Percentiles rank a stretch among this genome's conserved stretches.
Evolutionary conservation across 1,284 basidiomycete genomes (phyloP).

Genomic region (Cutaneotrichosporon cavernicola): DNA sequence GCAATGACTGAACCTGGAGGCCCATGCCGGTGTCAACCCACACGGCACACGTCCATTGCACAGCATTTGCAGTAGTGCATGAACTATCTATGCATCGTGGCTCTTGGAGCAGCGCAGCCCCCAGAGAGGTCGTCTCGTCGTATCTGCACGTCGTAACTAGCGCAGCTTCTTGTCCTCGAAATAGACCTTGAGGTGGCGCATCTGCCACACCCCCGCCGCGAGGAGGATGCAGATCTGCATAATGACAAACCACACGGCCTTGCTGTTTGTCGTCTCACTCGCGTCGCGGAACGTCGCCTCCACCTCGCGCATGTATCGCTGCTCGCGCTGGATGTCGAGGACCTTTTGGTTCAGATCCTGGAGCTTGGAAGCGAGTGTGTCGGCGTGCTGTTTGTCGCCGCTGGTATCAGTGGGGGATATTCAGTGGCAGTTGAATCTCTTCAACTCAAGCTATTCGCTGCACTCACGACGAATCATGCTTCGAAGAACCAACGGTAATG

Average conservation of each 20-base stretch:
- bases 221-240: conserved; percentile 82
- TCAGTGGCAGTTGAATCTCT: too few relatives aligned
- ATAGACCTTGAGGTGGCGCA: conserved; percentile 83
- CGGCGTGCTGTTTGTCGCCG: conserved; percentile 64
- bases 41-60: neutral
- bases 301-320: conserved; percentile 95
- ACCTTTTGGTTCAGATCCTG: conserved; percentile 90
- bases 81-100: neutral
- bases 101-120: neutral
- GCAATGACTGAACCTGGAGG: too few relatives aligned
- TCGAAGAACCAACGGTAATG: conserved; percentile 83
- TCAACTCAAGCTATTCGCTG: neutral
- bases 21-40: neutral
- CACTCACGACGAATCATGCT: conserved; percentile 59
- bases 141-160: conserved; percentile 42
- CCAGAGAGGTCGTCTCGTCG: neutral
- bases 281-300: conserved; percentile 88
- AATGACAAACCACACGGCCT: conserved; percentile 90
- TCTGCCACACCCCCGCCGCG: conserved; percentile 85
- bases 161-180: conserved; percentile 85
- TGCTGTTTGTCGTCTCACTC: conserved; percentile 81
- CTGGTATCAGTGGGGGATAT: neutral
- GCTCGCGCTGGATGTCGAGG: conserved; percentile 88
- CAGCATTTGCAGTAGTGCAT: neutral
- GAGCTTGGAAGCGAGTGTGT: conserved; percentile 79